These are phyloP conservation scores for Trichoderma semiorbis DNA, from an alignment of 2,329 filamentous ascomycete species.

Conservation along the genomic window DNA sequence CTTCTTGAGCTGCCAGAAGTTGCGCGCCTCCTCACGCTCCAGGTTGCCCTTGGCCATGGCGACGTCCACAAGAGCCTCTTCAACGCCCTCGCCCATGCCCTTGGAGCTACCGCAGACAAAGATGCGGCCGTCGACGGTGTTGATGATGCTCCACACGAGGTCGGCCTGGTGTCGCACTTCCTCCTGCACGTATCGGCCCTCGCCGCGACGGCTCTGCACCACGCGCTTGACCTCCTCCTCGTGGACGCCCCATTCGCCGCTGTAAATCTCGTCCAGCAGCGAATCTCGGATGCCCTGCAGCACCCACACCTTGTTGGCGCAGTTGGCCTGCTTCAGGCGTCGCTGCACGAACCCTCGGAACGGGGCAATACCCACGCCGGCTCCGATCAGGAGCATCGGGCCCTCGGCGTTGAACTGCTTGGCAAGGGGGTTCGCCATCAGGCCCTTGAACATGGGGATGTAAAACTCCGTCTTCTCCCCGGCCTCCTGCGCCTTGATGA, in stretches of 20 bases:
- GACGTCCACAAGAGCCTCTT: constrained; percentile 81
- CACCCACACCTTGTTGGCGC: constrained; percentile 97
- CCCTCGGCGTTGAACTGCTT: constrained; percentile 89
- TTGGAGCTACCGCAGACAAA: constrained; percentile 95
- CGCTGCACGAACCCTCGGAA: constrained; percentile 98
- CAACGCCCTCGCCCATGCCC: constrained; percentile 97
- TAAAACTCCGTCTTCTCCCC: constrained; percentile 63
- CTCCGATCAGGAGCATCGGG: constrained; percentile 95
- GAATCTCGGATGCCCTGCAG: constrained; percentile 93
- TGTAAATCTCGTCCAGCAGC: constrained; percentile 92
- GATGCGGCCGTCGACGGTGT: constrained; percentile 88
- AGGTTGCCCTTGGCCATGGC: constrained; percentile 91
- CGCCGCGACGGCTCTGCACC: constrained; percentile 70
- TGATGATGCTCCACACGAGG: constrained; percentile 97
- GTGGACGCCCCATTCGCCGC: constrained; percentile 91
- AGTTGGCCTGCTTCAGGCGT: constrained; percentile 88
- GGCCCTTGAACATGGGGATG: constrained; percentile 94
- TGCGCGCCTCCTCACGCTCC: constrained; percentile 72
- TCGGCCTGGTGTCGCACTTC: constrained; percentile 89
- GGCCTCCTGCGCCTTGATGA: constrained; percentile 63
- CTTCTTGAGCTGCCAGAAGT: constrained; percentile 91
- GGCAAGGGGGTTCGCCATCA: constrained; percentile 95
- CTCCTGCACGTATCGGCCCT: constrained; percentile 92
- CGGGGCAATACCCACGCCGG: constrained; percentile 92
- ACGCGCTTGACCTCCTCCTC: constrained; percentile 83